Percentiles rank a stretch among this genome's conserved stretches.
These are phyloP conservation scores for Clonostachys byssicola DNA, from an alignment of 2,329 filamentous ascomycete genomes.

Conservation along the genomic window DNA sequence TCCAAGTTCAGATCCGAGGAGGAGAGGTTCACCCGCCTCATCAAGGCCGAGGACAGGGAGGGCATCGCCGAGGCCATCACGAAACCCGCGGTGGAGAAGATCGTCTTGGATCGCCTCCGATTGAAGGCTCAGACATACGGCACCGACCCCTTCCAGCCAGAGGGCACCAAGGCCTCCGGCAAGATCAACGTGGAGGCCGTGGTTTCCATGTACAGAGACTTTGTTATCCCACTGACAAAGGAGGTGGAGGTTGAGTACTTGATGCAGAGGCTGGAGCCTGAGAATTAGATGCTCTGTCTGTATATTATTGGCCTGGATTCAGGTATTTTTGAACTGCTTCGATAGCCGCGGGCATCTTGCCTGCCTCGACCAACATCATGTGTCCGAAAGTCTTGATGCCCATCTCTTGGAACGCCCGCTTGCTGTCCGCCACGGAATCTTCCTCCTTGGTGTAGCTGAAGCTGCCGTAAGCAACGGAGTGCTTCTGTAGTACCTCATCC, in stretches of 20 bases:
- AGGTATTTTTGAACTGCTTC: conserved; percentile 75
- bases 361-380: conserved; percentile 80
- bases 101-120: conserved; percentile 81
- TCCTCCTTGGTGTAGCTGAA: conserved; percentile 80
- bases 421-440: conserved; percentile 82
- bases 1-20: conserved; percentile 85
- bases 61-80: conserved; percentile 91
- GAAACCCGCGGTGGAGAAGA: conserved; percentile 81
- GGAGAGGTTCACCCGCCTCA: conserved; percentile 76
- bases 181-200: conserved; percentile 95
- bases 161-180: conserved; percentile 46
- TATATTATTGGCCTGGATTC: conserved; percentile 39
- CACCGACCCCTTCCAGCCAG: conserved; percentile 70
- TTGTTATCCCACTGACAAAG: conserved; percentile 97
- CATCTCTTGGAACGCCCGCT: conserved; percentile 89
- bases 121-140: conserved; percentile 94
- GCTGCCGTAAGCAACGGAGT: conserved; percentile 65
- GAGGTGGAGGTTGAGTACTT: conserved; percentile 97
- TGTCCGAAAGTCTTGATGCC: conserved; percentile 82
- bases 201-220: conserved; percentile 84
- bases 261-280: conserved; percentile 75
- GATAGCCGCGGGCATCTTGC: conserved; percentile 71
- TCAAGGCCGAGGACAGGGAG: conserved; percentile 72
- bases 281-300: conserved; percentile 8
- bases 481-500: conserved; percentile 80